Percentiles rank a stretch among this genome's conserved stretches.
These are phyloP conservation scores for Neurospora africana DNA, from an alignment of 495 filamentous ascomycete species.

Conservation along the genomic window DNA sequence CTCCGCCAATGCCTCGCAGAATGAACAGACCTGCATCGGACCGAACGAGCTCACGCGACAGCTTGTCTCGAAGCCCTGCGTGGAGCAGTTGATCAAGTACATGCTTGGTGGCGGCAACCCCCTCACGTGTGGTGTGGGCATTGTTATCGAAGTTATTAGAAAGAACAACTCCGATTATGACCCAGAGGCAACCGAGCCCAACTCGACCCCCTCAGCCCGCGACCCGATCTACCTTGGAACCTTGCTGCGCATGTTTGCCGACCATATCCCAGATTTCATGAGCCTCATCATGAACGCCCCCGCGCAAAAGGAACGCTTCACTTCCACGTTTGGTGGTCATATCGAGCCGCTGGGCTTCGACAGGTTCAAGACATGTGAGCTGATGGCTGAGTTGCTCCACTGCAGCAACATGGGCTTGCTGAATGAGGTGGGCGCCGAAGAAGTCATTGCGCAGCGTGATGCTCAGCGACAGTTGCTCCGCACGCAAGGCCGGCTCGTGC, in stretches of 20 bases:
- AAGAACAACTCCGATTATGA: slow-evolving; percentile 99
- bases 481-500: slow-evolving; percentile 50
- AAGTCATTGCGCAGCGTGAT: slow-evolving; percentile 72
- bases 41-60: slow-evolving; percentile 95
- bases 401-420: slow-evolving; percentile 98
- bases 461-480: slow-evolving; percentile 68
- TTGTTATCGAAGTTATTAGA: slow-evolving; percentile 95
- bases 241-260: slow-evolving; percentile 81
- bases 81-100: slow-evolving; percentile 68
- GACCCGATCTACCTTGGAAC: slow-evolving; percentile 96
- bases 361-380: slow-evolving; percentile 95
- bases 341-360: slow-evolving; percentile 97
- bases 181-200: slow-evolving; percentile 71
- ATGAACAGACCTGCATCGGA: slow-evolving; percentile 94
- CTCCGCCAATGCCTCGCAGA: slow-evolving; percentile 94
- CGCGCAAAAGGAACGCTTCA: slow-evolving; percentile 29
- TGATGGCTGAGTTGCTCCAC: slow-evolving; percentile 96
- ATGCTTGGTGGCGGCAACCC: slow-evolving; percentile 95
- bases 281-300: slow-evolving; percentile 66
- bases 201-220: slow-evolving; percentile 65
- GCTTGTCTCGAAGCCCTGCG: slow-evolving; percentile 79
- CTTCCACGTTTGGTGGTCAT: slow-evolving; percentile 71
- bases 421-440: slow-evolving; percentile 86
- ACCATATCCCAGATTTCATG: slow-evolving; percentile 94
- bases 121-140: slow-evolving; percentile 91